Evolutionary conservation across 2,329 filamentous ascomycete species (phyloP), one percentile per base, ranked within the genome.

Genomic region (Rhytidhysteron rufulum): DNA sequence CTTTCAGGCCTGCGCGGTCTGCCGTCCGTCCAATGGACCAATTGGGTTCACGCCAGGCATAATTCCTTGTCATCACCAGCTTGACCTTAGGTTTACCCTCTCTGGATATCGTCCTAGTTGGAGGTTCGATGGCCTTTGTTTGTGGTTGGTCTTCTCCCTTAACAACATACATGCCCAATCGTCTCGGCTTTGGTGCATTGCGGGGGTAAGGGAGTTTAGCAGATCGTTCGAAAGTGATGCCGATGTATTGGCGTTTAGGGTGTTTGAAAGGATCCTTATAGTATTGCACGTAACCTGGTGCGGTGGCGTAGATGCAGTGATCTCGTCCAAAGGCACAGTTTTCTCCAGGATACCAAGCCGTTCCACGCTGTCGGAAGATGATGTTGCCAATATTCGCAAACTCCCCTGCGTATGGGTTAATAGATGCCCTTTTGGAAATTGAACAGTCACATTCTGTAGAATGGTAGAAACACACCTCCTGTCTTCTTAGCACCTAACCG

Each of bases 301-400:
- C 80, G 44, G 82, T 83, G 39, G 93, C 83, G 68, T 87, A 95
- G 63, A 98, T 94, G 37, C 91, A 97, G 73, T 97, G 93, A 67
- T 98, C 90, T 45, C 93, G 85, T 37, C 93, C 93, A 75, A 97
- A 91, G 56, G 83, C 86, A 67, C 86, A 88, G 70, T 98, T 97
- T 65, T 97, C 93, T 57, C 93, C 93, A 1, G 93, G 85, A 65
- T 85, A 91, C 35, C 93, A 98, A 58, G 83, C 80, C 4, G 93
- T 94, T 55, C 93, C 93, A 58, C 91, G 85, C 69, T 98, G 93
- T 64, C 88, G 89, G 79, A 93, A 98, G 70, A 98, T 86, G 68
- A 98, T 98, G 73, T 95, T 97, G 40, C 93, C 93, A 4, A 90
- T 86, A 43, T 95, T 85, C 25, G 98, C 93, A 66, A 85, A 95